Evolutionary conservation across 768 basidiomycete genomes (phyloP), one percentile per base, ranked within the genome.

Genomic region (Hebeloma cylindrosporum): DNA sequence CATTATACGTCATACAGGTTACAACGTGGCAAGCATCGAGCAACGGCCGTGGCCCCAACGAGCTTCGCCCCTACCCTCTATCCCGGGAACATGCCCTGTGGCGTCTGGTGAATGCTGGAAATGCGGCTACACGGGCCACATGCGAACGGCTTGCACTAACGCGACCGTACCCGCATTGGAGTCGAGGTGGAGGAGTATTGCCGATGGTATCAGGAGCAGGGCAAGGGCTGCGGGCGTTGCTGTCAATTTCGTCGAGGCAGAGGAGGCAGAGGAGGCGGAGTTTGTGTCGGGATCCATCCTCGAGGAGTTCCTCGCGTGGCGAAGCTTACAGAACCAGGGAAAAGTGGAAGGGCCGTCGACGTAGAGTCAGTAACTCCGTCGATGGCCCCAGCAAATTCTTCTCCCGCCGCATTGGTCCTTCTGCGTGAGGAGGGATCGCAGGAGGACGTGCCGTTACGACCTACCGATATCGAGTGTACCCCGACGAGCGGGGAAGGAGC

Each of bases 321-420:
- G n/a, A n/a, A n/a, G n/a, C n/a, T n/a, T n/a, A n/a, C n/a, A n/a
- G n/a, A 17, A 29, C 22, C 51, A 57, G 51, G 59, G 57, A 51
- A 59, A 57, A 22, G 56, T 16, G 29, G 47, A 50, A 33, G 62
- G 60, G 57, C 45, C 45, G 50, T 52, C 52, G 38, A 40, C 37
- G 8, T 63, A 58, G 38, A 45, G 38, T 29, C 5, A 9, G 4
- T 13, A 11, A 14, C 35, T 34, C 23, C 42, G 37, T 37, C 31
- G 54, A 45, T 34, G 40, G 39, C 51, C 59, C 43, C 7, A 14
- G 16, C n/a, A 6, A 8, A 45, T 33, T 37, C 9, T 32, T 45
- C 39, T 36, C 41, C 27, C 38, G 43, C 29, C 11, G 35, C 16
- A 28, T 53, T 40, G 33, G 43, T 41, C 20, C n/a, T n/a, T n/a